Evolutionary conservation across 306 rosid species (phyloP), one percentile per base, ranked within the genome.

Genomic region (Pyrus communis): DNA sequence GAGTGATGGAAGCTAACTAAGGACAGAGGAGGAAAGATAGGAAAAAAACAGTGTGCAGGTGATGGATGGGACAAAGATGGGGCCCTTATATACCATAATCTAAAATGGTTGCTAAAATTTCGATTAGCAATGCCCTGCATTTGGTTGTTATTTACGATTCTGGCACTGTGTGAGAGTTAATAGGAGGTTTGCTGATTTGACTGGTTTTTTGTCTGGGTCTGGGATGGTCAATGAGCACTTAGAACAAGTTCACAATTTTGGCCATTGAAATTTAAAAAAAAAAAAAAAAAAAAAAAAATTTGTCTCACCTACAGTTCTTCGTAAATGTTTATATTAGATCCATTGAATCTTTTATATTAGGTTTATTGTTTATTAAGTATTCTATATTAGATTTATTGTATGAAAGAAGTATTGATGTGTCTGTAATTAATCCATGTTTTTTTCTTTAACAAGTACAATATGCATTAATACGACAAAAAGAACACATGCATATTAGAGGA

Each of bases 121-220:
- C 15, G 11, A 43, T 27, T n/a, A 14, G 23, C 5, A 27, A 52
- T 76, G 43, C 51, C 84, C 82, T 46, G 5, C 35, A 19, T 9
- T 19, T 59, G 2, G 2, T 17, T 21, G 1, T 52, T 80, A 80
- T 28, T 84, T 84, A 84, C 87, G 72, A 35, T 22, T 18, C 19
- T 76, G 73, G 69, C 79, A 76, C 77, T 77, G 30, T 13, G 21
- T 21, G 11, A 0, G 15, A 18, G 51, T 66, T 2, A 21, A 2
- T 9, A 4, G 4, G 15, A 2, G 28, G n/a, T 13, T 72, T 23
- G 66, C 30, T 19, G 13, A 21, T 60, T 59, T 42, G 77, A 59
- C 68, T 57, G 76, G 17, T 23, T 58, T 10, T 73, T 40, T 58
- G 68, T 64, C 69, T 18, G 42, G 14, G 69, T 31, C 43, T 7